Evolutionary conservation across 495 filamentous ascomycete species (phyloP), one percentile per base, ranked within the genome.

Genomic region (Amphirosellinia nigrospora): DNA sequence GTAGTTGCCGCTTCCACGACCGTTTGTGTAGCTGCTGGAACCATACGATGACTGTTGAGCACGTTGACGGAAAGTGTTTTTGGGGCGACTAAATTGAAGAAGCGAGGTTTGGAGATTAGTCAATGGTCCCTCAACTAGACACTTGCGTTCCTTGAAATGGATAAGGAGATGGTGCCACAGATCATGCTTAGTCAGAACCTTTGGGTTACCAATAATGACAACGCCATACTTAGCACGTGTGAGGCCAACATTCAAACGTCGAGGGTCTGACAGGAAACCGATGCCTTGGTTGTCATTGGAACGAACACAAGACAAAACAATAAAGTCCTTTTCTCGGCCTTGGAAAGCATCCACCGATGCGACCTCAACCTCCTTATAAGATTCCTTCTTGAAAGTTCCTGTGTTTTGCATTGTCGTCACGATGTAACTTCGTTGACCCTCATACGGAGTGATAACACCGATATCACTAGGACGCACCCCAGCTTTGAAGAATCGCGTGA

Each of bases 221-320:
- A 98, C 81, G 58, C 96, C 96, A 79, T 92, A 99, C 81, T 97
- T 97, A 48, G 96, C 96, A 78, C 96, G 93, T 61, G 96, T 99
- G 62, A 99, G 88, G 19, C 96, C 96, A n/a, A 99, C 96, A 77
- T 99, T 99, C 73, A 99, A 90, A 85, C 96, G 96, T 72, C 96
- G 93, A 52, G 96, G 96, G 74, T 99, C 96, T 71, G 95, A 98
- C 84, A 99, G 87, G 86, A 99, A 99, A 80, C 96, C 96, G 76
- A 99, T 98, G 71, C 96, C 96, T 82, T 99, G 96, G 77, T 99
- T 97, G 73, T 98, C 96, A 74, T 99, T 99, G 72, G 95, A 98
- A 76, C 96, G 94, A 58, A 99, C 96, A 79, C 96, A 99, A 65
- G 96, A 99, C 15, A 98, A 86, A 34, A 99, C 94, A 71, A 99